phyloP scores from a whole-genome alignment of 2,329 filamentous ascomycete genomes.

The Colletotrichum eremochloae region DNA sequence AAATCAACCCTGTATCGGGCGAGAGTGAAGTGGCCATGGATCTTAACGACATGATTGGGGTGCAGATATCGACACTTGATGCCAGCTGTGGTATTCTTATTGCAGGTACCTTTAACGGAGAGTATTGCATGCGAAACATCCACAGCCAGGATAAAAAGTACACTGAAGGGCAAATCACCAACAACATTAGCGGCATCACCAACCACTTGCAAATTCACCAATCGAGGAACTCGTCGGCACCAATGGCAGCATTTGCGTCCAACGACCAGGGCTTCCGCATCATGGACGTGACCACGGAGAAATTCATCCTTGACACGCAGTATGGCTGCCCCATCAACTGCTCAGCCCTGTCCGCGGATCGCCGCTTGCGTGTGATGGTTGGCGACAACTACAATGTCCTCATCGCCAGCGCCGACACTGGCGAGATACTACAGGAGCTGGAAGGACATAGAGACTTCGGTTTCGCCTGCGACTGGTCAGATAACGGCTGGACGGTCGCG shows the following conservation, averaged over 20 bases:
- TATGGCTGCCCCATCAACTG: conserved; percentile 79
- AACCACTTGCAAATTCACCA: conserved; percentile 73
- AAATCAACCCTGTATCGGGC: conserved; percentile 65
- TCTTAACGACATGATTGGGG: conserved; percentile 55
- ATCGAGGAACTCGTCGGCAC: conserved; percentile 64
- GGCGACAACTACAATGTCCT: conserved; percentile 76
- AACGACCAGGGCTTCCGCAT: conserved; percentile 72
- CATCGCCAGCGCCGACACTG: conserved; percentile 78
- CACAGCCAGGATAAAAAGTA: conserved; percentile 55
- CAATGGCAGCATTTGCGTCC: conserved; percentile 71
- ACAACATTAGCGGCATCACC: conserved; percentile 68
- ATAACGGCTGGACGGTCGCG: conserved; percentile 81
- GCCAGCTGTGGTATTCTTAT: conserved; percentile 68
- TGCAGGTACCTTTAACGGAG: conserved; percentile 70
- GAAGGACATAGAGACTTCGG: conserved; percentile 77
- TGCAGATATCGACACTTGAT: conserved; percentile 64
- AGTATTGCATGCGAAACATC: conserved; percentile 65
- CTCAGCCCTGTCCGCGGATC: conserved; percentile 78
- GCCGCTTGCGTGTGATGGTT: conserved; percentile 78
- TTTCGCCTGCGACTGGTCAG: conserved; percentile 85
- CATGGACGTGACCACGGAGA: conserved; percentile 70
- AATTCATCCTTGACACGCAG: conserved; percentile 64
- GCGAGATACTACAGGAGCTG: conserved; percentile 69
- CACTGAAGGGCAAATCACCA: conserved; percentile 63
- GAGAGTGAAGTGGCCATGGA: conserved; percentile 60